These are phyloP conservation scores for Kalanchoe fedtschenkoi DNA, from an alignment of 164 flowering plant genomes.

Conservation along the genomic window DNA sequence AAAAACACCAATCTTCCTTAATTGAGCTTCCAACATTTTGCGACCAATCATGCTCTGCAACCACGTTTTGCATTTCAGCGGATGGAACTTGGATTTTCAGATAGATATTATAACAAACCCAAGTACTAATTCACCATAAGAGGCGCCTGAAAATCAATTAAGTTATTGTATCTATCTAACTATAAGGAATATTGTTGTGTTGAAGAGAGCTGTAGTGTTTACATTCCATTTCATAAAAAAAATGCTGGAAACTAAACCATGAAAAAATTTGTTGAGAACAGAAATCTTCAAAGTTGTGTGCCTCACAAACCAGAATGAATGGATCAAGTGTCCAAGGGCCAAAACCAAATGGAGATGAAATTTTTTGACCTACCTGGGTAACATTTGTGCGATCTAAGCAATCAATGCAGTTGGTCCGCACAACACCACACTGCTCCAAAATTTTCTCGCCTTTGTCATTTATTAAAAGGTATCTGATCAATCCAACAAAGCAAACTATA, in stretches of 20 bases:
- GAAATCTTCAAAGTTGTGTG: background rate
- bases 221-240: no score
- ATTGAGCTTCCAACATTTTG: slow-evolving; percentile 71
- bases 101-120: no score
- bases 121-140: no score
- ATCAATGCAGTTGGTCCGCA: slow-evolving; percentile 89
- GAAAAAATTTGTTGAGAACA: no score
- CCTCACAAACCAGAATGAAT: background rate
- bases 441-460: slow-evolving; percentile 75
- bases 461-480: slow-evolving; percentile 60
- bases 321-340: background rate
- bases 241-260: no score
- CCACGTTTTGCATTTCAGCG: slow-evolving; percentile 4
- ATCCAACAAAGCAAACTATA: background rate
- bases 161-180: no score
- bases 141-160: no score
- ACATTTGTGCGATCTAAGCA: slow-evolving; percentile 98
- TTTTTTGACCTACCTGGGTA: slow-evolving; percentile 61
- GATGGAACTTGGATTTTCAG: no score
- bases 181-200: no score
- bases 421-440: slow-evolving; percentile 78
- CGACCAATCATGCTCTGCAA: slow-evolving; percentile 94
- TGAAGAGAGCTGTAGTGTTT: no score
- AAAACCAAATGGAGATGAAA: background rate
- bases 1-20: slow-evolving; percentile 71